Percentiles rank a stretch among this genome's conserved stretches.
Evolutionary conservation across 1,284 basidiomycete genomes (phyloP).

Genomic region (Leccinum idahoense): DNA sequence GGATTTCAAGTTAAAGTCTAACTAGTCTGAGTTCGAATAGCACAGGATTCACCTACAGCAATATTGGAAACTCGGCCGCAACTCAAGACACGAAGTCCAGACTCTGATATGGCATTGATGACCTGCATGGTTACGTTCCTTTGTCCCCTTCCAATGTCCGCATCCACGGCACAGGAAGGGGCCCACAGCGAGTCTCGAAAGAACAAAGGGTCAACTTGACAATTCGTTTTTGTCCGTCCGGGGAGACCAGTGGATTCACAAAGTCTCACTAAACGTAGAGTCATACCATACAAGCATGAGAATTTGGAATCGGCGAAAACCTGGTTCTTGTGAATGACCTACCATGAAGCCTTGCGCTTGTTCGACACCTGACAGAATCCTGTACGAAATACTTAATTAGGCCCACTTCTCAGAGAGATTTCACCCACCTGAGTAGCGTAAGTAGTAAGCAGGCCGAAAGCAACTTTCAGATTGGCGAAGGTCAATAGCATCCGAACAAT

Average conservation of each 20-base stretch:
- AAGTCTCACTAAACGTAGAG: background rate
- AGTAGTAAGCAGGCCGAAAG: background rate
- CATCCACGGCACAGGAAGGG: background rate
- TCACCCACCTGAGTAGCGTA: background rate
- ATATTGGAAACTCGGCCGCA: background rate
- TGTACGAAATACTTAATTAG: background rate
- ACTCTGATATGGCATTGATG: too few species aligned
- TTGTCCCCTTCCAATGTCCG: background rate
- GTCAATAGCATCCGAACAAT: too few species aligned
- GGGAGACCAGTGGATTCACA: background rate
- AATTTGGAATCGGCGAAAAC: background rate
- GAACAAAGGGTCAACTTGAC: background rate
- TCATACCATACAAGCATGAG: background rate
- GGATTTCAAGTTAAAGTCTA: background rate
- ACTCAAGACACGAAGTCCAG: too few species aligned
- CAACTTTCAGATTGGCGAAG: too few species aligned
- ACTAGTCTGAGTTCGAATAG: background rate
- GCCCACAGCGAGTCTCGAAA: slow-evolving; percentile 2
- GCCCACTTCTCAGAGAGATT: background rate
- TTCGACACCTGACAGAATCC: too few species aligned
- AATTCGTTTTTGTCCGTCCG: background rate
- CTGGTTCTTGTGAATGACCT: background rate
- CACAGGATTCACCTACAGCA: slow-evolving; percentile 5
- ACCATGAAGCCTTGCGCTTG: background rate
- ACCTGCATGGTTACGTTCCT: too few species aligned